Conservation (phyloP, 768 basidiomycete species). For the Suillus variegatus region DNA sequence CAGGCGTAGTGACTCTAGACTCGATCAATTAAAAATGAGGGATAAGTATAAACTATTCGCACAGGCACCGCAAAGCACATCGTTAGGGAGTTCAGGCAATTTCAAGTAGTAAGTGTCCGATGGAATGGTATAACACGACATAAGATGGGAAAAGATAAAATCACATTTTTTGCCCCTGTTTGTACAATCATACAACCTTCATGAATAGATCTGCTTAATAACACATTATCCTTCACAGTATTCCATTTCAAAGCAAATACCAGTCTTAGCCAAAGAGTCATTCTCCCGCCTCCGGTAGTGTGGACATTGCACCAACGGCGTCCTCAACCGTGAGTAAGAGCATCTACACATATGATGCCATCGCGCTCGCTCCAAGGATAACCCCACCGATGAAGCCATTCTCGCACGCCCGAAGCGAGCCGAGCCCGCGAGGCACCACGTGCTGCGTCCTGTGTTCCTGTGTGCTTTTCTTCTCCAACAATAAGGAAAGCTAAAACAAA, state of each 20-base stretch:
- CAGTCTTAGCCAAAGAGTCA: constrained; percentile 8
- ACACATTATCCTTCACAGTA: constrained; percentile 6
- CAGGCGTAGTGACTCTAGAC: too few relatives aligned
- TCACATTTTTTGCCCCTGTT: constrained; percentile 5
- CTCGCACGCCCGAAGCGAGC: constrained; percentile 82
- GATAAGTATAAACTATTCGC: neutral
- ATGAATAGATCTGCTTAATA: constrained; percentile 6
- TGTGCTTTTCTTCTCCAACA: constrained; percentile 96
- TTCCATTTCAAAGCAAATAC: constrained; percentile 10
- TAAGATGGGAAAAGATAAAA: neutral
- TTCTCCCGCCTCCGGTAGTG: constrained; percentile 1
- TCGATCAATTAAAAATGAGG: neutral
- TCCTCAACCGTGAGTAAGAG: constrained; percentile 64
- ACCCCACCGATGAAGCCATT: constrained; percentile 92
- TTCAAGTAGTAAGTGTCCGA: neutral
- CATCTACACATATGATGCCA: constrained; percentile 87
- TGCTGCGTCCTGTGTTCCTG: constrained; percentile 82
- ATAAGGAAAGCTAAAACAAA: constrained; percentile 70
- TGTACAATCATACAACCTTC: constrained; percentile 17
- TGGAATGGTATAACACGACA: neutral
- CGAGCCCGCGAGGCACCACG: constrained; percentile 84
- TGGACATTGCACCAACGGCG: neutral
- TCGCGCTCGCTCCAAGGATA: constrained; percentile 95
- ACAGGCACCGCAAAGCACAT: neutral
- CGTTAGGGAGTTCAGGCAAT: too few relatives aligned